These are phyloP conservation scores for Ramaria sp. DNA, from an alignment of 768 basidiomycete genomes.

Conservation along the genomic window DNA sequence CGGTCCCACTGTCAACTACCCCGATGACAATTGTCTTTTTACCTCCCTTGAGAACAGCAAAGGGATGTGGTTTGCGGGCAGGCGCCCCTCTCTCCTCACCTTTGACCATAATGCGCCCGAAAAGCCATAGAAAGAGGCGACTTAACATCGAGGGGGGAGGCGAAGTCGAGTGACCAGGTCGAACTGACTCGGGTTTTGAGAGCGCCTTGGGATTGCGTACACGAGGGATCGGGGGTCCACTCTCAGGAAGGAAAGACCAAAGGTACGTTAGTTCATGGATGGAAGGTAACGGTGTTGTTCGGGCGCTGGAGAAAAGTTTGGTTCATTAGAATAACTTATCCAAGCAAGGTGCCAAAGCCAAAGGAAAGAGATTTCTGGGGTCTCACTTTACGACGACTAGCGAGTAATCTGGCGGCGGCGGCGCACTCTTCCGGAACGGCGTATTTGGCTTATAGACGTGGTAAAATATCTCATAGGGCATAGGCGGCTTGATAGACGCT, in stretches of 20 bases:
- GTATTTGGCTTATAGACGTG: constrained; percentile 89
- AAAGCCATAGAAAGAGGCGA: constrained; percentile 18
- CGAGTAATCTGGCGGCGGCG: constrained; percentile 75
- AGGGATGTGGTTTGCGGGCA: constrained; percentile 51
- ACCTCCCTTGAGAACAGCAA: constrained; percentile 72
- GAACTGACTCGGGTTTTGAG: constrained; percentile 9
- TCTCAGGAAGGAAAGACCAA: constrained; percentile 55
- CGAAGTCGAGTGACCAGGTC: background rate
- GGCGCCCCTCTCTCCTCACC: background rate
- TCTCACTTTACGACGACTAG: constrained; percentile 75
- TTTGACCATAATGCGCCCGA: constrained; percentile 4
- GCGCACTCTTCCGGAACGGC: constrained; percentile 66
- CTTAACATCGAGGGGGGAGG: constrained; percentile 1
- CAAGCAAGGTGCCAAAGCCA: no score
- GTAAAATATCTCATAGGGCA: constrained; percentile 75
- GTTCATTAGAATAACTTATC: background rate
- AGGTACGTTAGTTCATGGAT: constrained; percentile 66
- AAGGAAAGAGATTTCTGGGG: constrained; percentile 15
- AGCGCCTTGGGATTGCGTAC: constrained; percentile 21
- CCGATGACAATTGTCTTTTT: constrained; percentile 79
- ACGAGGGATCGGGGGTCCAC: constrained; percentile 52
- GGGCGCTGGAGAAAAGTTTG: constrained; percentile 41
- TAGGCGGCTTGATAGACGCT: background rate
- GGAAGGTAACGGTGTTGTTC: constrained; percentile 73
- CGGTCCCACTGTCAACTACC: constrained; percentile 78